Evolutionary conservation across 2,329 filamentous ascomycete species (phyloP).

Genomic region (Aspergillus fumigatus): DNA sequence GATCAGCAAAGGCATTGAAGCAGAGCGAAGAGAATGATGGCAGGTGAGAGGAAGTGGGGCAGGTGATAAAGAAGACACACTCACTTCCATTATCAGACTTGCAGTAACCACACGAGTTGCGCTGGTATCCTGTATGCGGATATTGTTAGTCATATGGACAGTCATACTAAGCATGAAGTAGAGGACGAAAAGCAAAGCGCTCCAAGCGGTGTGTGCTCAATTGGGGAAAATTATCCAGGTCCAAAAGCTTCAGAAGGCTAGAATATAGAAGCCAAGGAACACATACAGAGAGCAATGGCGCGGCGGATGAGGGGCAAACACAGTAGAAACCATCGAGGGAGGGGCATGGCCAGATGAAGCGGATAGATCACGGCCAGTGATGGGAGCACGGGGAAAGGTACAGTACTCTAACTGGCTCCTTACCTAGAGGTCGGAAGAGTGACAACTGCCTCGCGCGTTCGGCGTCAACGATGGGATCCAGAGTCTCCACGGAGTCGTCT

Average conservation of each 20-base stretch:
- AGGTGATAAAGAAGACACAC: constrained; percentile 19
- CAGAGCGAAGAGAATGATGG: neutral
- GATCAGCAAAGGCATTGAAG: constrained; percentile 9
- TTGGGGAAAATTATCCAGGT: neutral
- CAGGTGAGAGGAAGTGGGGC: constrained; percentile 1
- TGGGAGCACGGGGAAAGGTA: constrained; percentile 29
- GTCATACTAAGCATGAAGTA: neutral
- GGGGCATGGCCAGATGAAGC: neutral
- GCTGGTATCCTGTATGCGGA: constrained; percentile 40
- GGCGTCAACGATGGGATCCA: constrained; percentile 31
- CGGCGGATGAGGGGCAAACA: constrained; percentile 1
- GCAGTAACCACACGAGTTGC: constrained; percentile 47
- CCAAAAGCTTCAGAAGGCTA: neutral
- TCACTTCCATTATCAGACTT: constrained; percentile 43
- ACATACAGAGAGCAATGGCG: constrained; percentile 3
- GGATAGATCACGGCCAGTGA: constrained; percentile 24
- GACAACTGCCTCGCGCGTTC: constrained; percentile 41
- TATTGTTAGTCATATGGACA: neutral
- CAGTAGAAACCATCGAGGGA: neutral
- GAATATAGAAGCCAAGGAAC: neutral
- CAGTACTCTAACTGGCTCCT: constrained; percentile 32
- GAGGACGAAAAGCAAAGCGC: neutral
- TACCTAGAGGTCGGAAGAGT: constrained; percentile 43
- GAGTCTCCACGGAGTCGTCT: constrained; percentile 8
- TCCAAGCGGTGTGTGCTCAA: neutral